phyloP scores from a whole-genome alignment of 2,329 filamentous ascomycete species.

The Fusarium stilboides region DNA sequence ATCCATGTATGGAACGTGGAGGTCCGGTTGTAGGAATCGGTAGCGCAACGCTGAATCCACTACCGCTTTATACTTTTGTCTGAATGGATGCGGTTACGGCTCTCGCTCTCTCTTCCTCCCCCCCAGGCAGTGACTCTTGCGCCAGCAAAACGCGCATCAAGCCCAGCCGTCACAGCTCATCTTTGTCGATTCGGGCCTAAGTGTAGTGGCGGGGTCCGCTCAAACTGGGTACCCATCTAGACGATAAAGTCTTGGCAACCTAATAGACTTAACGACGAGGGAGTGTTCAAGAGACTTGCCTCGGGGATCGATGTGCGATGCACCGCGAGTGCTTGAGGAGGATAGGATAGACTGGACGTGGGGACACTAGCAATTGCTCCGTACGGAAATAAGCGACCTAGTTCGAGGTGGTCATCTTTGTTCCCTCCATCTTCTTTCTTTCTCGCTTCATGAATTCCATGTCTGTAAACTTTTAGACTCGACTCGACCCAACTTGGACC shows the following conservation, averaged over 20 bases:
- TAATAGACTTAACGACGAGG: conserved; percentile 18
- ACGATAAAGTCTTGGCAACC: conserved; percentile 34
- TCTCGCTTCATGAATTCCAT: conserved; percentile 9
- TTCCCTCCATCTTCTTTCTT: conserved; percentile 24
- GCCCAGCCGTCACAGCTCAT: conserved; percentile 25
- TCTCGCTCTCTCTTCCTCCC: conserved; percentile 4
- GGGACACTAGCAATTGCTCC: conserved; percentile 25
- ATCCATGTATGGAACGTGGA: conserved; percentile 11
- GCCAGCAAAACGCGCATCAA: conserved; percentile 34
- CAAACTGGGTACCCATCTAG: conserved; percentile 33
- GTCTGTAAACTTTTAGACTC: conserved; percentile 17
- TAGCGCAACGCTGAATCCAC: conserved; percentile 16
- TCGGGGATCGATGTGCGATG: conserved; percentile 41
- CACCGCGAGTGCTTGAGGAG: conserved; percentile 21
- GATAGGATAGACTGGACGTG: conserved; percentile 21
- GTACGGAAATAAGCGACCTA: background rate
- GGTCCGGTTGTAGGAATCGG: conserved; percentile 26
- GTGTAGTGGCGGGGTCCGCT: conserved; percentile 40
- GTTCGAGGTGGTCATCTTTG: conserved; percentile 15
- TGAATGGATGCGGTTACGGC: conserved; percentile 13
- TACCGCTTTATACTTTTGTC: background rate
- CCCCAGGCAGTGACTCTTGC: conserved; percentile 26
- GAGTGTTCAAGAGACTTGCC: conserved; percentile 11
- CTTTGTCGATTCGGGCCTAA: conserved; percentile 44
- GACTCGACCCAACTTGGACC: conserved; percentile 20